These are phyloP conservation scores for Elaeis guineensis DNA, from an alignment of 176 grass and related monocot species.

Conservation along the genomic window DNA sequence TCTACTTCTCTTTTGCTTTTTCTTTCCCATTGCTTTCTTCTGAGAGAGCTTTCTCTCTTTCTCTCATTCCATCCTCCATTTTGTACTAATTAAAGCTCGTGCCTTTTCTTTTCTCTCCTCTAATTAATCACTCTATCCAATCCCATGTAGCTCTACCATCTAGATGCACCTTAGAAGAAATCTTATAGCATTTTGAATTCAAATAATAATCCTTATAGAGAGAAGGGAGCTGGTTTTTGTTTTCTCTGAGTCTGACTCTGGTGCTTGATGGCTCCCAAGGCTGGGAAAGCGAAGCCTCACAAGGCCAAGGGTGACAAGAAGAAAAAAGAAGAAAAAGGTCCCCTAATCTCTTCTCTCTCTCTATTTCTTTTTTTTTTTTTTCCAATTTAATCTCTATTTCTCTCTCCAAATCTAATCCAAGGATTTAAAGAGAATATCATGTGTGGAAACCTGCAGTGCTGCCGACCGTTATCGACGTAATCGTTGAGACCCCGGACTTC, in stretches of 20 bases:
- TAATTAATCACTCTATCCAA: too few species aligned
- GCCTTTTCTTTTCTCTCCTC: too few species aligned
- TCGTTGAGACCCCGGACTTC: slow-evolving; percentile 77
- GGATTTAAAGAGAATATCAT: slow-evolving; percentile 10
- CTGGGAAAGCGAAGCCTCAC: slow-evolving; percentile 69
- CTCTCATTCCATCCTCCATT: too few species aligned
- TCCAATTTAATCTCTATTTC: not conserved
- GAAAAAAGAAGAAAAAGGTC: slow-evolving; percentile 96
- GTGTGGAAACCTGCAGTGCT: slow-evolving; percentile 41
- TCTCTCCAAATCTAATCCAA: not conserved
- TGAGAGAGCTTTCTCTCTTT: too few species aligned
- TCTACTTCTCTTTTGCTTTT: too few species aligned
- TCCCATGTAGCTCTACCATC: too few species aligned
- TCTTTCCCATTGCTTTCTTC: too few species aligned
- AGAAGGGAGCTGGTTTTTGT: too few species aligned
- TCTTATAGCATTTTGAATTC: too few species aligned
- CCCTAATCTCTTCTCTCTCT: not conserved
- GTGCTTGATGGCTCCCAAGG: slow-evolving; percentile 75
- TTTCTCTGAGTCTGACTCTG: not conserved
- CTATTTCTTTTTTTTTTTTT: not conserved
- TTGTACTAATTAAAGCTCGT: too few species aligned
- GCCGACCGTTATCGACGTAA: slow-evolving; percentile 72
- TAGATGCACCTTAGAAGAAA: too few species aligned
- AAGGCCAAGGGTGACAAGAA: slow-evolving; percentile 93
- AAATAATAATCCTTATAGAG: too few species aligned